phyloP scores from a whole-genome alignment of 306 rosid genomes.

The Medicago lupulina region DNA sequence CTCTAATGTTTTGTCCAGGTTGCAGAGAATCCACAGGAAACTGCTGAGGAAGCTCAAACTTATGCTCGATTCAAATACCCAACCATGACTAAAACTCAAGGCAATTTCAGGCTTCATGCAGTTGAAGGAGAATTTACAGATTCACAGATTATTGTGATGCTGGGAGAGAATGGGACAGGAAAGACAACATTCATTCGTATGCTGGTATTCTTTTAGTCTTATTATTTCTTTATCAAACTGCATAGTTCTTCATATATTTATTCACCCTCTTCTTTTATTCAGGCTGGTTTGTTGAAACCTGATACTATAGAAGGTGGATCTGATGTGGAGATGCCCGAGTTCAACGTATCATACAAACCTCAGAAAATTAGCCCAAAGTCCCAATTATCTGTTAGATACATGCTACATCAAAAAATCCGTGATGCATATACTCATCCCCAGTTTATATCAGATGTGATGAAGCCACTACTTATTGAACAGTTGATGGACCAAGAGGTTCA shows the following conservation, averaged over 20 bases:
- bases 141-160: constrained; percentile 98
- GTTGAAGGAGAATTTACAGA: constrained; percentile 96
- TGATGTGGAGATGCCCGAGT: constrained; percentile 88
- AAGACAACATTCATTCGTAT: constrained; percentile 97
- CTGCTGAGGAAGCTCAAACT: constrained; percentile 84
- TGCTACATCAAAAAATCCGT: constrained; percentile 82
- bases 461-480: constrained; percentile 97
- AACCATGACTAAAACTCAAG: constrained; percentile 90
- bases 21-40: constrained; percentile 99
- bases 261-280: constrained; percentile 40
- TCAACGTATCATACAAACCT: constrained; percentile 97
- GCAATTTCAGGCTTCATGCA: constrained; percentile 82
- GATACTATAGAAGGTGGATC: constrained; percentile 72
- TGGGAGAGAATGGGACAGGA: constrained; percentile 99
- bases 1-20: constrained; percentile 61
- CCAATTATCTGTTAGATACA: constrained; percentile 74
- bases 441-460: constrained; percentile 95
- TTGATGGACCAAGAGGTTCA: constrained; percentile 97
- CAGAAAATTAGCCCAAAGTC: constrained; percentile 96
- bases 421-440: constrained; percentile 94
- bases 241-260: constrained; percentile 4
- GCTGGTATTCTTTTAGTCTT: constrained; percentile 75
- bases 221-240: constrained; percentile 21
- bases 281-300: constrained; percentile 99
- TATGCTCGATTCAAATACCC: constrained; percentile 96